phyloP scores from a whole-genome alignment of 257 asterid species.

The Handroanthus guayacan region DNA sequence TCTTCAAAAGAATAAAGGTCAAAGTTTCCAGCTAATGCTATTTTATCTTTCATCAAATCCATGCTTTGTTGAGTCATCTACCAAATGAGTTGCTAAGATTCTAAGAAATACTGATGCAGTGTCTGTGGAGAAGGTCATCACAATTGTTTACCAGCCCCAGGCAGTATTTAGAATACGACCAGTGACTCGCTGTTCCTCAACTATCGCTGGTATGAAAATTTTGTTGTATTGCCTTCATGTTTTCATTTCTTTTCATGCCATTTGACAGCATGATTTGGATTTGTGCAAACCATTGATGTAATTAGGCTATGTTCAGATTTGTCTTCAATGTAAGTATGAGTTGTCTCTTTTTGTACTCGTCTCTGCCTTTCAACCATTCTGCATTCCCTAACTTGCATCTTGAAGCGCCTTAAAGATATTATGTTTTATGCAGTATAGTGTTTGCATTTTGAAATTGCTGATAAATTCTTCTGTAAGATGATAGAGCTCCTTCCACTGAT shows the following conservation, averaged over 20 bases:
- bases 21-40: no score
- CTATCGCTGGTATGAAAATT: conserved; percentile 74
- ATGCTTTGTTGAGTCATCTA: not conserved
- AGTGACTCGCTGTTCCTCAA: conserved; percentile 93
- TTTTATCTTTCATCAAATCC: not conserved
- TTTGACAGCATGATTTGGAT: not conserved
- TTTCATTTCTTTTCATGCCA: conserved; percentile 9
- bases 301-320: conserved; percentile 12
- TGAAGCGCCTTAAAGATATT: no score
- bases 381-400: no score
- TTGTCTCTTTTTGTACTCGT: no score
- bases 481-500: no score
- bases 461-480: not conserved
- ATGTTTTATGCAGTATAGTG: not conserved
- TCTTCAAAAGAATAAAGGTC: no score
- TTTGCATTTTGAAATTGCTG: not conserved
- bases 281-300: not conserved
- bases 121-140: conserved; percentile 90
- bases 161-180: conserved; percentile 96
- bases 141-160: conserved; percentile 93
- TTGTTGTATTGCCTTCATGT: conserved; percentile 14
- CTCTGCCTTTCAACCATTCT: no score
- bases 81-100: conserved; percentile 34
- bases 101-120: conserved; percentile 57
- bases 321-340: no score